Conservation (phyloP, 257 asterid species). For the Nicotiana benthamiana region DNA sequence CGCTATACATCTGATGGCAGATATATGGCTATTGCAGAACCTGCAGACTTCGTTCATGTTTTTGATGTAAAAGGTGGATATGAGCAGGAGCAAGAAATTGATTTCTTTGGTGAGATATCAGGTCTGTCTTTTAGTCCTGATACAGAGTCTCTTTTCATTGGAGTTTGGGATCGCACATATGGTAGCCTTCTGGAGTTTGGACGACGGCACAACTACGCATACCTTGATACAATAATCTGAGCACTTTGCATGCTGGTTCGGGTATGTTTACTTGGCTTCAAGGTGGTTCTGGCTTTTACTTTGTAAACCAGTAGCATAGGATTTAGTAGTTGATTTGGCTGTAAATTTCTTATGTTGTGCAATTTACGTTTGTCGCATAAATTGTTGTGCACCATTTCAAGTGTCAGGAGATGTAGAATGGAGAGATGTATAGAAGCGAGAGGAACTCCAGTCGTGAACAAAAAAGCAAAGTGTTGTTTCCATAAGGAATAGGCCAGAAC, state of each 20-base stretch:
- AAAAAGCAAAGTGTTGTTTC: neutral
- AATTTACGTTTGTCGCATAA: slow-evolving; percentile 3
- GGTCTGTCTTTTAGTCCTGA: slow-evolving; percentile 92
- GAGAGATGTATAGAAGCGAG: slow-evolving; percentile 38
- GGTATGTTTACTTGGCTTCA: slow-evolving; percentile 5
- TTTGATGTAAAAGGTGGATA: slow-evolving; percentile 69
- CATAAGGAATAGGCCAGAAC: neutral
- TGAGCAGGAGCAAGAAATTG: slow-evolving; percentile 72
- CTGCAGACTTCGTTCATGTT: slow-evolving; percentile 87
- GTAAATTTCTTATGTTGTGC: slow-evolving; percentile 19
- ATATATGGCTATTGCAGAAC: slow-evolving; percentile 95
- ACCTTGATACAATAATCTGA: slow-evolving; percentile 42
- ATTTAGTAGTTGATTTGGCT: slow-evolving; percentile 3
- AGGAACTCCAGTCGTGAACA: neutral
- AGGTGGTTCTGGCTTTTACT: slow-evolving; percentile 12
- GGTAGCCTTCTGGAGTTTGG: slow-evolving; percentile 88
- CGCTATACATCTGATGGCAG: slow-evolving; percentile 84
- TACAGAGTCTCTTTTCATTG: slow-evolving; percentile 73
- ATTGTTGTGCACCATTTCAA: slow-evolving; percentile 6
- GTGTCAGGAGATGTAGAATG: slow-evolving; percentile 16
- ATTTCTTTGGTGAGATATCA: slow-evolving; percentile 94
- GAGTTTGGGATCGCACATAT: slow-evolving; percentile 90
- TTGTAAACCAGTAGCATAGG: slow-evolving; percentile 11
- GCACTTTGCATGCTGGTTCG: neutral
- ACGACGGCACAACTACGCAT: slow-evolving; percentile 58